Evolutionary conservation across 1,139 yeast genomes (phyloP), one percentile per base, ranked within the genome.

Genomic region (Hyphopichia wangnamkhiaoensis): DNA sequence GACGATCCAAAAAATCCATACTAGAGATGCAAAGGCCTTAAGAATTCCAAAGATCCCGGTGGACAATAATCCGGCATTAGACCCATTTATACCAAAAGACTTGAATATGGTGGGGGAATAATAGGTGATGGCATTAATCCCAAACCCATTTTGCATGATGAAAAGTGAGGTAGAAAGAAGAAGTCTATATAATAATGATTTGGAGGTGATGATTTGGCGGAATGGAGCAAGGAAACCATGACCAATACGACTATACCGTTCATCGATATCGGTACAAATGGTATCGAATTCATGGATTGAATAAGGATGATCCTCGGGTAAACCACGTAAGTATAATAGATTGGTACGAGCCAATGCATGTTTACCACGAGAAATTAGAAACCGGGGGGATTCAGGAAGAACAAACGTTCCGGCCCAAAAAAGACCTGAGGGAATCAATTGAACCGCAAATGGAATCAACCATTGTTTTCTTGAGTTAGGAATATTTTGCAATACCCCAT

Each of bases 21-120:
- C 42, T 15, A 75, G 55, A 4, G 78, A 63, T 1, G 75, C 63
- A 4, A 63, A 52, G 7, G 74, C 71, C 47, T 78, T 77, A 31
- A 74, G 60, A 24, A 78, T 61, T 28, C 84, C 81, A 55, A 79
- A 80, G 34, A 79, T 68, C 42, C 84, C 84, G 3, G 85, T 80
- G 12, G 82, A 74, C 34, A 76, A 63, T 34, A 80, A 63, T 1
- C 80, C 70, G 2, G 82, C 70, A 37, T 58, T 56, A 4, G 60
- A 41, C 1, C 66, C 65, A 33, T 40, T 49, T 2, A 63, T 54
- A 12, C 70, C 70, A 30, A 64, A 51, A 3, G 66, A 59, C 38
- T 58, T 55, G 45, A 65, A 59, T 32, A 65, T 59, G 0, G 65
- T 53, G 2, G 65, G 65, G 5, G 68, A 62, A 40, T 64, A 64